A percentile compares a stretch with the other conserved stretches of the same genome.
Conservation (phyloP, 352 stramenopile species). For the Phytophthora citrophthora region DNA sequence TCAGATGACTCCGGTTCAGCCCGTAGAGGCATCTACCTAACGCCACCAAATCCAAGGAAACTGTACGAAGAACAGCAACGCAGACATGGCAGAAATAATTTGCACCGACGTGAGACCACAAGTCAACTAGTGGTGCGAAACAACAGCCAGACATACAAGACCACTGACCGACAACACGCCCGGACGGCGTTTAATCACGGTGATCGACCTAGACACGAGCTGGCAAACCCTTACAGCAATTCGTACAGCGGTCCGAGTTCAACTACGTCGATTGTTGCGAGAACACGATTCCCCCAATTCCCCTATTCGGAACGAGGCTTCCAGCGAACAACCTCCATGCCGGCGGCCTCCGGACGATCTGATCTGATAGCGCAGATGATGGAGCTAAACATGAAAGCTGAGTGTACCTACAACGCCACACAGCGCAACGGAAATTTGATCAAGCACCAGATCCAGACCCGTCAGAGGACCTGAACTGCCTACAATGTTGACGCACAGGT, state of each 20-base stretch:
- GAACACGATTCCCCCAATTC: neutral
- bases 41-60: slow-evolving; percentile 8
- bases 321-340: slow-evolving; percentile 7
- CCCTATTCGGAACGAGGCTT: slow-evolving; percentile 2
- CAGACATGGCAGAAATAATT: too few species aligned
- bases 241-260: slow-evolving; percentile 17
- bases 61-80: slow-evolving; percentile 13
- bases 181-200: neutral
- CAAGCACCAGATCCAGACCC: slow-evolving; percentile 17
- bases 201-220: slow-evolving; percentile 3
- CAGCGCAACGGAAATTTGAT: slow-evolving; percentile 43
- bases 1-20: slow-evolving; percentile 12
- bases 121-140: neutral
- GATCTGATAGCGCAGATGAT: slow-evolving; percentile 39
- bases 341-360: neutral
- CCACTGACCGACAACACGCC: slow-evolving; percentile 1
- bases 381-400: slow-evolving; percentile 41
- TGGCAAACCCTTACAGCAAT: slow-evolving; percentile 13
- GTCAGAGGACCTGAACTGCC: slow-evolving; percentile 10
- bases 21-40: slow-evolving; percentile 11
- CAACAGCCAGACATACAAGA: slow-evolving; percentile 7
- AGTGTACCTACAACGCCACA: slow-evolving; percentile 45
- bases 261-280: slow-evolving; percentile 1
- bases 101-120: neutral
- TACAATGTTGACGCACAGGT: neutral